A percentile compares a stretch with the other conserved stretches of the same genome.
These are phyloP conservation scores for Astraeus odoratus DNA, from an alignment of 768 basidiomycete species.

Conservation along the genomic window DNA sequence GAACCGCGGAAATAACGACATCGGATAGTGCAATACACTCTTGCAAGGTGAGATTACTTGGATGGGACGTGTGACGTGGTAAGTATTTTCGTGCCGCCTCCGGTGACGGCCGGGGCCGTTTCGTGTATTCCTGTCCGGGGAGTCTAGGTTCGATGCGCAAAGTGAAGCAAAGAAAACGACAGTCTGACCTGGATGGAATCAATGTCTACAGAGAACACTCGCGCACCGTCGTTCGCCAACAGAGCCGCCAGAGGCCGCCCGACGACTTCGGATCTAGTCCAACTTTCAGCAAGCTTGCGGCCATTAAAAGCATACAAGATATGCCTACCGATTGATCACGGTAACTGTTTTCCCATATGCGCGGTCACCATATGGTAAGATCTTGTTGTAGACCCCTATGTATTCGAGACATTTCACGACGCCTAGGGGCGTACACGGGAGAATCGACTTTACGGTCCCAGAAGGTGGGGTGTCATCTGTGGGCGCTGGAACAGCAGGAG, in stretches of 20 bases:
- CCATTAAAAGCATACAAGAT: background rate
- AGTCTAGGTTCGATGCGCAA: conserved; percentile 1
- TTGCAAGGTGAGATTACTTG: conserved; percentile 59
- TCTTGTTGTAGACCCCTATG: conserved; percentile 86
- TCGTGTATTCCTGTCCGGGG: conserved; percentile 74
- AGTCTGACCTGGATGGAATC: conserved; percentile 74
- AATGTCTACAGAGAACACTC: conserved; percentile 93
- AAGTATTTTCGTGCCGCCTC: conserved; percentile 56
- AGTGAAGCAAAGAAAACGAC: background rate
- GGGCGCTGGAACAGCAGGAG: conserved; percentile 32
- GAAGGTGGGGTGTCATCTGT: conserved; percentile 62
- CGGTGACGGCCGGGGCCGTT: conserved; percentile 55
- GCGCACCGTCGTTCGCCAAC: conserved; percentile 92
- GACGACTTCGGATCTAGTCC: conserved; percentile 86
- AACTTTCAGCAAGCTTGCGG: conserved; percentile 2
- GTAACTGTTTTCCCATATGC: conserved; percentile 91
- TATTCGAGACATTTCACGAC: conserved; percentile 94
- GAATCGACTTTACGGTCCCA: conserved; percentile 90
- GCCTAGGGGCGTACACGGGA: conserved; percentile 95
- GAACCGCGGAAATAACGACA: conserved; percentile 93
- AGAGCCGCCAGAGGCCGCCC: conserved; percentile 95
- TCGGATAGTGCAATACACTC: conserved; percentile 83
- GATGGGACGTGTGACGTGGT: conserved; percentile 77
- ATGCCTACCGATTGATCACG: conserved; percentile 80
- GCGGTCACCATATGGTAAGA: conserved; percentile 90